phyloP scores from a whole-genome alignment of 2,329 filamentous ascomycete species.

The Verticillium albo-atrum region DNA sequence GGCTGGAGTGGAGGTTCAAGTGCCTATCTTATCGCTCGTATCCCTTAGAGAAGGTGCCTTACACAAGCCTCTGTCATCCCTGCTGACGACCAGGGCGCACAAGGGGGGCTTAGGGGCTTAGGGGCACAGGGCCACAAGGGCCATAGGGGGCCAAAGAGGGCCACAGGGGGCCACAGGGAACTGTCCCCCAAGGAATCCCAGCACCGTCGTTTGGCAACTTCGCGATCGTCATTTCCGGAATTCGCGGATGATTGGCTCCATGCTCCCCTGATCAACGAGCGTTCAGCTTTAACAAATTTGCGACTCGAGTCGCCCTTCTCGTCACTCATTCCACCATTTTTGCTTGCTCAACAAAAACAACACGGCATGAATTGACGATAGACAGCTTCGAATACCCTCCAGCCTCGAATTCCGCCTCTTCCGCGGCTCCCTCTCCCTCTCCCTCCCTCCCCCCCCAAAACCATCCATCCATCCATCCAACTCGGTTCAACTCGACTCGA shows the following conservation, averaged over 20 bases:
- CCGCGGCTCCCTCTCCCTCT: neutral
- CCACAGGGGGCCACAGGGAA: neutral
- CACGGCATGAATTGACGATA: neutral
- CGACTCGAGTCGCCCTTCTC: neutral
- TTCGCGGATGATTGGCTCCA: neutral
- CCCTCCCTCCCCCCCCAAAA: neutral
- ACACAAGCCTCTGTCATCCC: neutral
- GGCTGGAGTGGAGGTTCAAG: too few relatives aligned
- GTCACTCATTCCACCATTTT: neutral
- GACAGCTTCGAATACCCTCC: neutral
- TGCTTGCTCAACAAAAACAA: neutral
- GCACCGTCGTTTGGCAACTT: neutral
- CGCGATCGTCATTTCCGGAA: conserved; percentile 3
- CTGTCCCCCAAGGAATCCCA: neutral
- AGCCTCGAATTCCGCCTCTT: neutral
- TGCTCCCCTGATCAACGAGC: conserved; percentile 7
- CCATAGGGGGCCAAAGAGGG: too few relatives aligned
- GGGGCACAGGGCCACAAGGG: too few relatives aligned
- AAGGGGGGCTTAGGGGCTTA: too few relatives aligned
- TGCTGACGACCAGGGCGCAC: neutral
- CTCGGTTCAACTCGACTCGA: neutral
- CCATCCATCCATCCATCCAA: neutral
- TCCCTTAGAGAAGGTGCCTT: too few relatives aligned
- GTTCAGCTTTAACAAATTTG: conserved; percentile 4
- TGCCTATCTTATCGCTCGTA: neutral